phyloP scores from a whole-genome alignment of 176 grass and related monocot species.

The Phoenix roebelenii region DNA sequence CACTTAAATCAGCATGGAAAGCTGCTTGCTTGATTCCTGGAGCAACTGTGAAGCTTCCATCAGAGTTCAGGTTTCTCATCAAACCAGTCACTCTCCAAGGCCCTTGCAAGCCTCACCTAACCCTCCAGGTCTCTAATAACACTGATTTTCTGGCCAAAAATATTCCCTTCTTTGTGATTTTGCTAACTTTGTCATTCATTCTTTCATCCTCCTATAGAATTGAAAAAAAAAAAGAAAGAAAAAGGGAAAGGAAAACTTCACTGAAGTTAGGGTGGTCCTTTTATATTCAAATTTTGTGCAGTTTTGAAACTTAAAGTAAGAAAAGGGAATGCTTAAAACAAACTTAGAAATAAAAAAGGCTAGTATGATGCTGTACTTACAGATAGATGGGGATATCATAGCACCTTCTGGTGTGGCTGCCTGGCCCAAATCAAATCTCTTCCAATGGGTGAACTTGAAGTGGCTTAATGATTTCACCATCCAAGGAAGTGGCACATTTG shows the following conservation, averaged over 20 bases:
- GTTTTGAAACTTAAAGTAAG: too few species aligned
- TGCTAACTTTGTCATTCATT: too few species aligned
- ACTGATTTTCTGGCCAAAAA: too few species aligned
- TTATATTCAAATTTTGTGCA: too few species aligned
- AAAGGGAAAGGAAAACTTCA: too few species aligned
- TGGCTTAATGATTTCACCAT: slow-evolving; percentile 53
- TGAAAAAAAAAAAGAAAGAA: too few species aligned
- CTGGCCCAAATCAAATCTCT: slow-evolving; percentile 31
- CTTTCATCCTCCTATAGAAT: too few species aligned
- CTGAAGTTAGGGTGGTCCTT: too few species aligned
- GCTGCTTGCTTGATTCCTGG: slow-evolving; percentile 34
- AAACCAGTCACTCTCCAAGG: slow-evolving; percentile 47
- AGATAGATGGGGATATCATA: slow-evolving; percentile 55
- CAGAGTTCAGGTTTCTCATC: slow-evolving; percentile 36
- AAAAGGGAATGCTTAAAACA: too few species aligned
- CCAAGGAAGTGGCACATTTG: slow-evolving; percentile 41
- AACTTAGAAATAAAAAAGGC: too few species aligned
- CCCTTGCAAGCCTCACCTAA: slow-evolving; percentile 46
- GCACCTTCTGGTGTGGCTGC: slow-evolving; percentile 34
- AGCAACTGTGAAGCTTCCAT: slow-evolving; percentile 42
- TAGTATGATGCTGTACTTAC: slow-evolving; percentile 3
- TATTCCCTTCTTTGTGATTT: too few species aligned
- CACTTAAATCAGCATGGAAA: slow-evolving; percentile 54
- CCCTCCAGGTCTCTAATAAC: slow-evolving; percentile 36
- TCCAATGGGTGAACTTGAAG: slow-evolving; percentile 80